These are phyloP conservation scores for Phyllosticta paracitricarpa DNA, from an alignment of 2,329 filamentous ascomycete species.

Conservation along the genomic window DNA sequence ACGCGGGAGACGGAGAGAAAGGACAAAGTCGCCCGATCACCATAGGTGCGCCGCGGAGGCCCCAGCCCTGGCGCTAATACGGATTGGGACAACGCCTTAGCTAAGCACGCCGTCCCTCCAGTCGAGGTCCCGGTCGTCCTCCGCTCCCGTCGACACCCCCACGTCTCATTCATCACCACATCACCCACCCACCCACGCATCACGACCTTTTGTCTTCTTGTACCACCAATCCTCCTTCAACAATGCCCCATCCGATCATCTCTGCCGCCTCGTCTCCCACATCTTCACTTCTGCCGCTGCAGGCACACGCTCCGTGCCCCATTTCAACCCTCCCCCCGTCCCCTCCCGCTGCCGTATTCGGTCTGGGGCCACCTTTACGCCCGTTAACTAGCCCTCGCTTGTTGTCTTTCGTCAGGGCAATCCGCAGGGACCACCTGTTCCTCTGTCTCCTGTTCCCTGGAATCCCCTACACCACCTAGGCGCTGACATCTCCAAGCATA, in stretches of 20 bases:
- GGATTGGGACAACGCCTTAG: not conserved
- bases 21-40: not conserved
- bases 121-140: not conserved
- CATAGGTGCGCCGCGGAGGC: not conserved
- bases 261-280: not conserved
- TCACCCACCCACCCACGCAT: not conserved
- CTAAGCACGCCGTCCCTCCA: not conserved
- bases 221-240: not conserved
- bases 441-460: not conserved
- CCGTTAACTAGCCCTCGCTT: not conserved
- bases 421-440: not conserved
- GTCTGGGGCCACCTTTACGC: not conserved
- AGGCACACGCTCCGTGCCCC: not conserved
- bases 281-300: not conserved
- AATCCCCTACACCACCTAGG: not conserved
- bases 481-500: not conserved
- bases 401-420: not conserved
- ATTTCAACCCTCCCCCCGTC: not conserved
- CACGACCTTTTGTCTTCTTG: not conserved
- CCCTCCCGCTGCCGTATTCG: not conserved
- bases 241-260: not conserved
- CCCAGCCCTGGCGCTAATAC: not conserved
- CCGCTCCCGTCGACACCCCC: not conserved
- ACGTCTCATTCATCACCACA: no score
- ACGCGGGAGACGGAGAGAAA: not conserved